Evolutionary conservation across 2,329 filamentous ascomycete species (phyloP), one percentile per base, ranked within the genome.

Genomic region (Penicillium frequentans): DNA sequence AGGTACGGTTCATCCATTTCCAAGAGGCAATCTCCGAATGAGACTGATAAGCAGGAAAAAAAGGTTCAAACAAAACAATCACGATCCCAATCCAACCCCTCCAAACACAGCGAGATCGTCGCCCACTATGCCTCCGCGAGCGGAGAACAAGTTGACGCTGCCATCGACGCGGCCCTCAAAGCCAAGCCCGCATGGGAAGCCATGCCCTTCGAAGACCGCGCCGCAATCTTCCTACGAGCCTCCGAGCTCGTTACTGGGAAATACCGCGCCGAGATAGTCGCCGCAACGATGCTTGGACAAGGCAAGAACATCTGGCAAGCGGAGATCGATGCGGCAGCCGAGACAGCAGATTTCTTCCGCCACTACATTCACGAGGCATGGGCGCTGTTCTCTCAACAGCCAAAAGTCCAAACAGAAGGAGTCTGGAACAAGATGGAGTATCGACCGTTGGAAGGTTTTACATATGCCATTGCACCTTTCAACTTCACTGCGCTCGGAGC

Each of bases 291-390:
- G 86, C 81, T 96, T 14, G 93, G 93, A 59, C 93, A 97, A 78
- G 93, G 93, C 68, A 97, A 97, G 84, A 97, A 96, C 73, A 91
- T 90, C 47, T 96, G 91, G 91, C 93, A 97, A 77, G 93, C 93
- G 26, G 93, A 97, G 82, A 97, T 97, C 62, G 93, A 97, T 75
- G 84, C 91, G 37, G 91, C 93, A 14, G 93, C 93, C 7, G 93
- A 97, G 81, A 79, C 95, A 65, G 88, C 85, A 64, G 93, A 98
- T 73, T 97, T 97, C 77, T 79, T 96, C 70, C 86, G 91, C 70
- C 76, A 96, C 81, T 93, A 93, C 71, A 91, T 96, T 47, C 85
- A 92, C 72, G 96, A 93, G 70, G 93, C 93, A 33, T 88, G 96
- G 77, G 89, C 96, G 73, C 80, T 96, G 52, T 96, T 96, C 73